phyloP scores from a whole-genome alignment of 192 early-diverging fungal genomes.

The Coemansia sp. region DNA sequence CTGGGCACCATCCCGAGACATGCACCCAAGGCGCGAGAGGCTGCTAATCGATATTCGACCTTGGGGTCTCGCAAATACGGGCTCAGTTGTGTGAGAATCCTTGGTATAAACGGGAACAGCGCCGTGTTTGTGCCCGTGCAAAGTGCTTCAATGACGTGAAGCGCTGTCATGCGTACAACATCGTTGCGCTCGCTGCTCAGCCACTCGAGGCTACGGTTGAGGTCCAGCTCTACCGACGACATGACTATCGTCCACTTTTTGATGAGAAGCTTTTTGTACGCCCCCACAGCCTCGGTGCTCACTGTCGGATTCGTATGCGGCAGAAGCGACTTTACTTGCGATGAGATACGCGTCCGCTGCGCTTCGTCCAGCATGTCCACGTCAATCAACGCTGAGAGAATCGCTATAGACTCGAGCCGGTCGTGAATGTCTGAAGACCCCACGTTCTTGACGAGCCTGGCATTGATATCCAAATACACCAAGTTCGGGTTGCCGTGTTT shows the following conservation, averaged over 20 bases:
- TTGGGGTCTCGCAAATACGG: conserved; percentile 76
- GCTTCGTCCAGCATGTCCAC: conserved; percentile 22
- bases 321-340: conserved; percentile 16
- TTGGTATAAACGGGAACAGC: conserved; percentile 77
- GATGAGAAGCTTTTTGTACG: conserved; percentile 21
- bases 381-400: conserved; percentile 16
- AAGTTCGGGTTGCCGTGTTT: conserved; percentile 25
- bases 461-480: conserved; percentile 19
- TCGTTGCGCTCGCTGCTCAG: conserved; percentile 15
- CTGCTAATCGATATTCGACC: conserved; percentile 75
- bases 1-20: conserved; percentile 77
- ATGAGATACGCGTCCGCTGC: conserved; percentile 25
- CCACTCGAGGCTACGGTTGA: conserved; percentile 32
- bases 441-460: conserved; percentile 4
- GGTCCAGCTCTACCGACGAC: conserved; percentile 13
- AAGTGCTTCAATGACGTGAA: conserved; percentile 21
- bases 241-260: conserved; percentile 17
- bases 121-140: conserved; percentile 59
- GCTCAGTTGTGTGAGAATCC: conserved; percentile 87
- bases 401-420: conserved; percentile 20
- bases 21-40: conserved; percentile 76
- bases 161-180: conserved; percentile 22
- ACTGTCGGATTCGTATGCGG: conserved; percentile 6
- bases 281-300: conserved; percentile 18
- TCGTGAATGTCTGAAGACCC: conserved; percentile 10